Conservation (phyloP, 495 filamentous ascomycete species). For the Trypethelium eluteriae region DNA sequence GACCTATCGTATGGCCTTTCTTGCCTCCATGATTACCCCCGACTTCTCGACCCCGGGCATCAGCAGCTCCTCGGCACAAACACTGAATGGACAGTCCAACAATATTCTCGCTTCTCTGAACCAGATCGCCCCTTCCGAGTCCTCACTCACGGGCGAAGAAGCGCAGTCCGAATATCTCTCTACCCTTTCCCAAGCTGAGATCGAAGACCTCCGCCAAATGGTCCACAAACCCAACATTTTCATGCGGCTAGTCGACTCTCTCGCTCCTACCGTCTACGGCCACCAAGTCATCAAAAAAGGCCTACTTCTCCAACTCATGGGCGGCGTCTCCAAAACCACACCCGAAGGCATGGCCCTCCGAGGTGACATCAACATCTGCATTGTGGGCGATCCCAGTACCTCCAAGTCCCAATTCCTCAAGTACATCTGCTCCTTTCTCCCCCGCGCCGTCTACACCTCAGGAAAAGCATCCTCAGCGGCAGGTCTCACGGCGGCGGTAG, state of each 20-base stretch:
- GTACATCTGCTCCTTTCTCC: constrained; percentile 91
- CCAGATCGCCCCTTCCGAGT: constrained; percentile 56
- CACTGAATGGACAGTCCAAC: constrained; percentile 59
- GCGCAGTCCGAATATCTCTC: constrained; percentile 82
- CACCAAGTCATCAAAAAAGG: constrained; percentile 98
- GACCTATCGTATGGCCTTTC: constrained; percentile 94
- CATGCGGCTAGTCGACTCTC: constrained; percentile 79
- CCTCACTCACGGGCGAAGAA: constrained; percentile 59
- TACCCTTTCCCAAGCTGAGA: constrained; percentile 73
- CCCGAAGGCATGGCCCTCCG: constrained; percentile 87
- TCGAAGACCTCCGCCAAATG: constrained; percentile 84
- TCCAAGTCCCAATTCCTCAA: constrained; percentile 98
- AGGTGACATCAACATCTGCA: constrained; percentile 97
- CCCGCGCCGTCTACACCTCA: constrained; percentile 93
- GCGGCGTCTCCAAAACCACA: constrained; percentile 83
- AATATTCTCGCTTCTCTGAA: constrained; percentile 79
- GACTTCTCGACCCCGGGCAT: constrained; percentile 74
- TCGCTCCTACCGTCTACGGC: constrained; percentile 96
- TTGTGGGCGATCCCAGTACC: constrained; percentile 96
- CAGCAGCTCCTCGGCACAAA: constrained; percentile 47
- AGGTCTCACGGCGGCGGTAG: constrained; percentile 93
- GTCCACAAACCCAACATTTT: constrained; percentile 96
- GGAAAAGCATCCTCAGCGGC: constrained; percentile 97
- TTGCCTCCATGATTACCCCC: constrained; percentile 93
- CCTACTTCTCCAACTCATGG: constrained; percentile 83